A percentile compares a stretch with the other conserved stretches of the same genome.
Conservation (phyloP, 1,284 basidiomycete genomes). For the Trichosporon ovoides region DNA sequence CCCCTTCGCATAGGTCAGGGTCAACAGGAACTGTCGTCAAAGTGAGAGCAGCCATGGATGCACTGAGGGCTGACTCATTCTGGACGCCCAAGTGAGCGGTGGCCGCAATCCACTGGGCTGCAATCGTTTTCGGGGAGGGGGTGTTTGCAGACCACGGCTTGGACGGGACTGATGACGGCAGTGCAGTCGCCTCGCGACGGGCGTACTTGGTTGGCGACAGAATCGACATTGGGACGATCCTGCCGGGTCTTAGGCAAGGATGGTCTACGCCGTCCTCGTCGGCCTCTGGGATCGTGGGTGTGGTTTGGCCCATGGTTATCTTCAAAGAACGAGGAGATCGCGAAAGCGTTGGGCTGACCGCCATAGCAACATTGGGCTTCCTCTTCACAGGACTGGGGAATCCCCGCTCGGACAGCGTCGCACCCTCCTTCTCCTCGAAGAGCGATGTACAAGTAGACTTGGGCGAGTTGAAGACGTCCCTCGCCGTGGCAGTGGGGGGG, state of each 20-base stretch:
- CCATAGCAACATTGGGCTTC: background rate
- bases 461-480: background rate
- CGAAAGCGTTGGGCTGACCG: background rate
- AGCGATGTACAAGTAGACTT: background rate
- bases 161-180: background rate
- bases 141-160: background rate
- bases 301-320: background rate
- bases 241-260: background rate
- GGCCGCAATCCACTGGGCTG: background rate
- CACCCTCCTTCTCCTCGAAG: background rate
- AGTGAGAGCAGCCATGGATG: background rate
- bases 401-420: too few relatives aligned
- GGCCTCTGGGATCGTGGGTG: background rate
- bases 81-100: background rate
- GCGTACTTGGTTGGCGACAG: background rate
- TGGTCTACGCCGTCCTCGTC: background rate
- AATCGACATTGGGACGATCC: background rate
- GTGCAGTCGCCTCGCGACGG: background rate
- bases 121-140: background rate
- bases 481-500: background rate
- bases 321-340: background rate
- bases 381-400: background rate
- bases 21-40: background rate
- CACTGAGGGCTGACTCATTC: background rate
- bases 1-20: background rate